These are phyloP conservation scores for Paulownia fortunei DNA, from an alignment of 257 asterid genomes.

Conservation along the genomic window DNA sequence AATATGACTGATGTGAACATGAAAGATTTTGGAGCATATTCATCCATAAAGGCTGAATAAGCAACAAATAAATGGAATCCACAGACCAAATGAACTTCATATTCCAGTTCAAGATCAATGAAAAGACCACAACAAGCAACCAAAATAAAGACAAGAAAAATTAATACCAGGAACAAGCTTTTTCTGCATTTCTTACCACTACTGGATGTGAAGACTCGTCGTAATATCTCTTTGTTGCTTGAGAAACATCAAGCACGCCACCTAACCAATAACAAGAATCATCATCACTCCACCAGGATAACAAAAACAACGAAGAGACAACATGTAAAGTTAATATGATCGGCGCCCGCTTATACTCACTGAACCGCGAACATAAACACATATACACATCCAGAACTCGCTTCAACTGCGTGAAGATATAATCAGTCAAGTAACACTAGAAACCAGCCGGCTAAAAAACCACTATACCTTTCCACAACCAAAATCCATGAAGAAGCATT, in stretches of 20 bases:
- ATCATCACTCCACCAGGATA: conserved; percentile 29
- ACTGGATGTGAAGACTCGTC: conserved; percentile 72
- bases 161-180: background rate
- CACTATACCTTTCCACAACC: background rate
- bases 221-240: conserved; percentile 59
- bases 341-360: background rate
- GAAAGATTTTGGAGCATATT: background rate
- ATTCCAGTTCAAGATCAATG: conserved; percentile 1
- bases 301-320: background rate
- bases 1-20: background rate
- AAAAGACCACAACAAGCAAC: conserved; percentile 16
- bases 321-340: background rate
- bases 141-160: background rate
- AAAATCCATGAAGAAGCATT: conserved; percentile 7
- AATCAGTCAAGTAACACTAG: background rate
- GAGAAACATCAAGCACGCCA: conserved; percentile 79
- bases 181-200: conserved; percentile 50
- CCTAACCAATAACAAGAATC: conserved; percentile 52
- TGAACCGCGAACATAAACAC: background rate
- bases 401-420: background rate
- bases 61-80: background rate
- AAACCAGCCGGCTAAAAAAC: background rate
- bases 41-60: background rate
- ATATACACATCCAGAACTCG: background rate
- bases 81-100: background rate